Evolutionary conservation across 139 green algal genomes (phyloP).

Genomic region (Trebouxia sp.): DNA sequence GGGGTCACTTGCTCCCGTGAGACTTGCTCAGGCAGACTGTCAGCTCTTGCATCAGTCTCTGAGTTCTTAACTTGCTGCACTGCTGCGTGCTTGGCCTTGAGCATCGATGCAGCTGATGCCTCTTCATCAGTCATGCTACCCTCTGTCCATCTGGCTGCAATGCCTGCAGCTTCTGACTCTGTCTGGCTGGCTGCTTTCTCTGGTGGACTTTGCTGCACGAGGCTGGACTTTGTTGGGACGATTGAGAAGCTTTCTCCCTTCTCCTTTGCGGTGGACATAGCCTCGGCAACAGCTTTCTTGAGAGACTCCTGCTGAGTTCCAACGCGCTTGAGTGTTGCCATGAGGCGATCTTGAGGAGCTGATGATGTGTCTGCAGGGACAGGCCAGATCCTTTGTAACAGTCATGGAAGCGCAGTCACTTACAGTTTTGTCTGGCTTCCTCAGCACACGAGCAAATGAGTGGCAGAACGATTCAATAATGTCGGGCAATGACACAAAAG

Average conservation of each 20-base stretch:
- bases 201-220: no score
- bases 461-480: no score
- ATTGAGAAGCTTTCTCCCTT: background rate
- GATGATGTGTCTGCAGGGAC: background rate
- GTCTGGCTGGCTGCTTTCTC: background rate
- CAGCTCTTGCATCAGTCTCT: background rate
- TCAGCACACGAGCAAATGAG: no score
- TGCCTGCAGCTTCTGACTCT: background rate
- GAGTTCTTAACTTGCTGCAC: background rate
- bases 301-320: background rate
- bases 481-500: no score
- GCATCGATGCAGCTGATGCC: background rate
- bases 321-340: constrained; percentile 10
- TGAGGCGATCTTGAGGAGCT: background rate
- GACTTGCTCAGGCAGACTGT: background rate
- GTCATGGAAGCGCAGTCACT: no score
- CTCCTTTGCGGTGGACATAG: background rate
- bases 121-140: background rate
- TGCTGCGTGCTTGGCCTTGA: no score
- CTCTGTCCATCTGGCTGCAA: background rate
- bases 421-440: no score
- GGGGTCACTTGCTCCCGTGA: background rate
- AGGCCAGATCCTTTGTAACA: no score
- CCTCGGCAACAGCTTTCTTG: constrained; percentile 13
- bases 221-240: background rate